A percentile compares a stretch with the other conserved stretches of the same genome.
Conservation (phyloP, 768 basidiomycete species). For the Pulveroboletus frians region DNA sequence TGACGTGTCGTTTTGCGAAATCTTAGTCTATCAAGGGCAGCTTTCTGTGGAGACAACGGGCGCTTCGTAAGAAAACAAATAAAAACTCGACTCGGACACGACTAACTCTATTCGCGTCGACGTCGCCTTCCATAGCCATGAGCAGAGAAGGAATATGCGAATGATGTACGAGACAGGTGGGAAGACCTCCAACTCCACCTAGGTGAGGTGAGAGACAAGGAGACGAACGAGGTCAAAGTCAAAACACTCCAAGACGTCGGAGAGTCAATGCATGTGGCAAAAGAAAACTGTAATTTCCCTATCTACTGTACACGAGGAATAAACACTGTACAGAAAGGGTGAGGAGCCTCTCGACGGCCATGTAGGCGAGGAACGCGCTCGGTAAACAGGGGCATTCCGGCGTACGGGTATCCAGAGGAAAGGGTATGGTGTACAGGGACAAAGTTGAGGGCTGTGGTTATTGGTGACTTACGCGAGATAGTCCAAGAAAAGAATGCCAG, state of each 20-base stretch:
- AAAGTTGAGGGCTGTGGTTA: not conserved
- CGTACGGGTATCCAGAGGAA: not conserved
- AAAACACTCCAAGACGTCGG: conserved; percentile 39
- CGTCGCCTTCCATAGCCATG: conserved; percentile 48
- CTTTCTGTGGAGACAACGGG: conserved; percentile 34
- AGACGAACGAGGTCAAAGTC: conserved; percentile 29
- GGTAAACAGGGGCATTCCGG: not conserved
- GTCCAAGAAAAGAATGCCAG: not conserved
- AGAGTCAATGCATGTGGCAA: conserved; percentile 51
- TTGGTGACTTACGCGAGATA: not conserved
- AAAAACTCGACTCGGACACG: conserved; percentile 24
- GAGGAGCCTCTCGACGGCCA: conserved; percentile 2
- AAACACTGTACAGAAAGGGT: conserved; percentile 18
- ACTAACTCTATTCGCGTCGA: conserved; percentile 49
- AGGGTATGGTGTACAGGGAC: not conserved
- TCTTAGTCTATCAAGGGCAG: conserved; percentile 41
- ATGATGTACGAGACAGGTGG: conserved; percentile 11
- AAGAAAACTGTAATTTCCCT: conserved; percentile 35
- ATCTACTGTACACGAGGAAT: conserved; percentile 30
- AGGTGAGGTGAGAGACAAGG: conserved; percentile 20
- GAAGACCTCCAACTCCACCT: conserved; percentile 11
- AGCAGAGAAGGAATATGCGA: conserved; percentile 20
- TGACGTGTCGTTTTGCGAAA: conserved; percentile 41
- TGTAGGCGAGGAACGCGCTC: not conserved
- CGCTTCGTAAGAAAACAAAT: conserved; percentile 31